A percentile compares a stretch with the other conserved stretches of the same genome.
phyloP scores from a whole-genome alignment of 192 early-diverging fungal species.

The Gaertneriomyces sp. region DNA sequence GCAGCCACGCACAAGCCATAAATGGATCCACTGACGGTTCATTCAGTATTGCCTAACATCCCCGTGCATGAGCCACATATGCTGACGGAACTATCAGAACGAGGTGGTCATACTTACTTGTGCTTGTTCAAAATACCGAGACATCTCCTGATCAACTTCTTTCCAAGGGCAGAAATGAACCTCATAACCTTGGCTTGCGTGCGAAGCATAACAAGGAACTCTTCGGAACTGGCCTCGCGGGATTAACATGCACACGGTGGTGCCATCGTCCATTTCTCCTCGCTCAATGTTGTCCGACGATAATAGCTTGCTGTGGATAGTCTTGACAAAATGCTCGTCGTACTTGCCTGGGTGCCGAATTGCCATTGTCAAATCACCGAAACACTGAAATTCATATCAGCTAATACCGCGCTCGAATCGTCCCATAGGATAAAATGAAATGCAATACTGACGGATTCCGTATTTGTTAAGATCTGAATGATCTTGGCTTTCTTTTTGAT shows the following conservation, averaged over 20 bases:
- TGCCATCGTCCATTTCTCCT: not conserved
- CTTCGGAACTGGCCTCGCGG: conserved; percentile 13
- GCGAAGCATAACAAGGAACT: conserved; percentile 10
- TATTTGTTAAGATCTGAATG: conserved; percentile 3
- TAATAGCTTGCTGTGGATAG: conserved; percentile 7
- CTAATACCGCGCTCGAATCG: no score
- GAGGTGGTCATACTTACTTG: no score
- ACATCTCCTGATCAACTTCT: not conserved
- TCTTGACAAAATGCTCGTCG: conserved; percentile 3
- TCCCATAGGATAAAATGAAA: no score
- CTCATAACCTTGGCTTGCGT: conserved; percentile 10
- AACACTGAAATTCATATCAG: no score
- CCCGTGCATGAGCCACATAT: no score
- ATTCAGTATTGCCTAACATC: no score
- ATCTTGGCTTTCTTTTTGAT: conserved; percentile 16
- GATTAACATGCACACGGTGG: conserved; percentile 1
- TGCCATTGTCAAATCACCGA: conserved; percentile 3
- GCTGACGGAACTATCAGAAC: no score
- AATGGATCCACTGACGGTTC: conserved; percentile 12
- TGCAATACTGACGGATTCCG: no score
- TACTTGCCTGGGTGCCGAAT: not conserved
- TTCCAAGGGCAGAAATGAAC: conserved; percentile 21
- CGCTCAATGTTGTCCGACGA: conserved; percentile 9
- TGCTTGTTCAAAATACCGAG: no score
- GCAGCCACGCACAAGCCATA: conserved; percentile 10